These are phyloP conservation scores for Sordariomycetes sp. DNA, from an alignment of 2,329 filamentous ascomycete genomes.

Conservation along the genomic window DNA sequence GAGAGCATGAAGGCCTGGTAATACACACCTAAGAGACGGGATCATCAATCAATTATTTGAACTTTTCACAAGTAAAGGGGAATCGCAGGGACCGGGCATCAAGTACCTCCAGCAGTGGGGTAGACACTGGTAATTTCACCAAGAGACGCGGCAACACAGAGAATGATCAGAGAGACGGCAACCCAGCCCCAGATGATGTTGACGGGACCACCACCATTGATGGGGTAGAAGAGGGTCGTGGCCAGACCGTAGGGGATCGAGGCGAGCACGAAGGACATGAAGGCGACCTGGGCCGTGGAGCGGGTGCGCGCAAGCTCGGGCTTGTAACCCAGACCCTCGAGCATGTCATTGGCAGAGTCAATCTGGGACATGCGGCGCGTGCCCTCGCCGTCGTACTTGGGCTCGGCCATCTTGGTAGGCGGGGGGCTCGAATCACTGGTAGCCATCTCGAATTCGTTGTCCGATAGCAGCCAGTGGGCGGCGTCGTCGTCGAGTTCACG, in stretches of 20 bases:
- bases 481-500: too few relatives aligned
- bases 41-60: neutral
- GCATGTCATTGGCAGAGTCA: slow-evolving; percentile 49
- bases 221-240: slow-evolving; percentile 60
- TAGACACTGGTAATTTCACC: slow-evolving; percentile 70
- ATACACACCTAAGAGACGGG: slow-evolving; percentile 44
- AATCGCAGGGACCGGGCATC: neutral
- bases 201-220: slow-evolving; percentile 56
- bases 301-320: slow-evolving; percentile 55
- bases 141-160: slow-evolving; percentile 61
- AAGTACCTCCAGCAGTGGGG: slow-evolving; percentile 61
- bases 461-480: too few relatives aligned
- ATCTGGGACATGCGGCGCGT: slow-evolving; percentile 5
- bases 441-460: neutral
- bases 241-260: slow-evolving; percentile 67
- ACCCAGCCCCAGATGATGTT: slow-evolving; percentile 69
- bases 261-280: slow-evolving; percentile 70
- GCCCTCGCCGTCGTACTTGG: slow-evolving; percentile 10
- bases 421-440: slow-evolving; percentile 5
- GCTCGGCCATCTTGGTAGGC: slow-evolving; percentile 18
- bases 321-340: slow-evolving; percentile 58
- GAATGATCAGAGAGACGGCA: slow-evolving; percentile 56
- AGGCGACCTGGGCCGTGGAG: slow-evolving; percentile 60
- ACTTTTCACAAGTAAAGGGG: neutral
- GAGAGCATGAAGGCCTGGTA: slow-evolving; percentile 73